Evolutionary conservation across 2,329 filamentous ascomycete species (phyloP), one percentile per base, ranked within the genome.

Genomic region (Botrytis squamosa): DNA sequence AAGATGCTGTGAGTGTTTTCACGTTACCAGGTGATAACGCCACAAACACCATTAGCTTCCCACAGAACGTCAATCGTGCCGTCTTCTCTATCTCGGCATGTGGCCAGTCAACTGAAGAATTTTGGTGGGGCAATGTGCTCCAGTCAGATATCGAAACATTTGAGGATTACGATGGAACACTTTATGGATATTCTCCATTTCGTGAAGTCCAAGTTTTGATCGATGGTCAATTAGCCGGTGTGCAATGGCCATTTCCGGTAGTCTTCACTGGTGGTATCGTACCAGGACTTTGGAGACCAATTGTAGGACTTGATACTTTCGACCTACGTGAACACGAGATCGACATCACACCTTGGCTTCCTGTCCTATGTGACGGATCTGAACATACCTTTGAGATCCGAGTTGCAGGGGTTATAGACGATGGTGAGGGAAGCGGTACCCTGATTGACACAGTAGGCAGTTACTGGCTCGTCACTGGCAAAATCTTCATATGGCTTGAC

Each of bases 221-320:
- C 70, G 93, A 97, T 79, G 92, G 88, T 1, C 83, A 86, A 29
- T 82, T 95, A 36, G 92, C 92, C 1, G 93, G 93, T 3, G 89
- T 94, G 2, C 88, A 89, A 46, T 96, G 92, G 92, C 94, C 93
- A 1, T 95, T 93, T 78, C 93, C 93, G 0, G 87, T 94, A 29
- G 91, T 97, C 67, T 95, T 95, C 78, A 95, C 93, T 0, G 93
- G 94, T 4, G 93, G 93, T 1, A 86, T 97, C 9, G 90, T 92
- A 1, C 93, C 93, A 7, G 89, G 89, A 1, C 86, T 96, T 57
- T 94, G 94, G 87, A 86, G 92, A 10, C 93, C 93, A 0, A 87
- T 96, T 71, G 93, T 93, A 4, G 93, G 93, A 1, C 89, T 92
- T 33, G 90, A 96, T 78, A 89, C 92, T 0, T 96, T 94, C 80